A percentile compares a stretch with the other conserved stretches of the same genome.
Evolutionary conservation across 352 stramenopile genomes (phyloP).

Genomic region (Pythium insidiosum): DNA sequence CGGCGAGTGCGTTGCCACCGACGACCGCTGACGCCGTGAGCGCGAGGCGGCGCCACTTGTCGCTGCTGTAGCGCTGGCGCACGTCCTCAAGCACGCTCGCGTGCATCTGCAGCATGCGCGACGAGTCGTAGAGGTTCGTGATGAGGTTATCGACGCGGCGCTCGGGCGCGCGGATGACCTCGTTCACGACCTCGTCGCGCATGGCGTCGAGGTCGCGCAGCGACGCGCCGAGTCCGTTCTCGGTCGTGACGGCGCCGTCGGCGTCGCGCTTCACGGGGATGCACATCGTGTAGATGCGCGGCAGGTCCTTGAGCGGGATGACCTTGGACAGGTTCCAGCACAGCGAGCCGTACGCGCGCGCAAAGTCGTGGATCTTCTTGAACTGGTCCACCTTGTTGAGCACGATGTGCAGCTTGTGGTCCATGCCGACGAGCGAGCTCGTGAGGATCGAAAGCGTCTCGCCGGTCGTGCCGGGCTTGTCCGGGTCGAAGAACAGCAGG

Average conservation of each 20-base stretch:
- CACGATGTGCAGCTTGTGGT: constrained; percentile 99
- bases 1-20: constrained; percentile 68
- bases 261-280: constrained; percentile 83
- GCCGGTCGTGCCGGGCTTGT: constrained; percentile 98
- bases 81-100: constrained; percentile 82
- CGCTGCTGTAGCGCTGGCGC: constrained; percentile 58
- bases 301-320: constrained; percentile 99
- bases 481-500: constrained; percentile 99
- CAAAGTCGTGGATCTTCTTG: constrained; percentile 99
- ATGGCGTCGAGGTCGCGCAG: constrained; percentile 95
- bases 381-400: constrained; percentile 99
- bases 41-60: constrained; percentile 75
- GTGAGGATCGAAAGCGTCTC: constrained; percentile 98
- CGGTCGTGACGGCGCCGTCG: constrained; percentile 24
- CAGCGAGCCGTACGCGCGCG: constrained; percentile 96
- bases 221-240: constrained; percentile 58
- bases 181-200: constrained; percentile 95
- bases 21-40: constrained; percentile 55
- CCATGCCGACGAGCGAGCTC: constrained; percentile 95
- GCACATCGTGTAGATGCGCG: constrained; percentile 99
- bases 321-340: constrained; percentile 99
- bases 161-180: constrained; percentile 96
- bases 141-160: constrained; percentile 99
- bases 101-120: constrained; percentile 94
- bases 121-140: constrained; percentile 94